Conservation (phyloP, 2,329 filamentous ascomycete species). For the Atkinsonella hypoxylon region DNA sequence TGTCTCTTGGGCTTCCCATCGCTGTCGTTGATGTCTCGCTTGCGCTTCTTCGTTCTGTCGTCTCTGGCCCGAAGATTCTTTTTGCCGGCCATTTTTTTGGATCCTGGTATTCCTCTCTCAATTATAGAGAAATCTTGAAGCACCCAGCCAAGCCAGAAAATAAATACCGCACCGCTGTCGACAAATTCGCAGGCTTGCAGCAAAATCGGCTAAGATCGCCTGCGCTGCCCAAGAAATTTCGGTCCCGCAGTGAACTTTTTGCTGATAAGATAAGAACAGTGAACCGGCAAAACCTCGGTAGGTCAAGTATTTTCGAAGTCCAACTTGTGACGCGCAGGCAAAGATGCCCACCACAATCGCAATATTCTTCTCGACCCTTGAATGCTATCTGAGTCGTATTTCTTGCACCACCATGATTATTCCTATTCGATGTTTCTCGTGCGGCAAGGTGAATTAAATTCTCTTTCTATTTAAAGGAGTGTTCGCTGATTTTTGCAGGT, state of each 20-base stretch:
- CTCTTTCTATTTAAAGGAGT: constrained; percentile 9
- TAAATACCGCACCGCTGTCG: constrained; percentile 5
- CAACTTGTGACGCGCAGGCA: background rate
- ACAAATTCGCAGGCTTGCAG: constrained; percentile 2
- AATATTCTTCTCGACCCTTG: background rate
- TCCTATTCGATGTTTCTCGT: constrained; percentile 95
- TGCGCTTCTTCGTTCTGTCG: constrained; percentile 32
- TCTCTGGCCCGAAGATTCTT: constrained; percentile 22
- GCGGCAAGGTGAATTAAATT: constrained; percentile 65
- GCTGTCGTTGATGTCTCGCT: constrained; percentile 31
- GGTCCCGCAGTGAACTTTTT: constrained; percentile 29
- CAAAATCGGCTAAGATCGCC: background rate
- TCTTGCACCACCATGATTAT: constrained; percentile 67
- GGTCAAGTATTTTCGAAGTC: constrained; percentile 13
- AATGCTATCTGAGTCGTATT: background rate
- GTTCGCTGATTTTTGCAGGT: constrained; percentile 49
- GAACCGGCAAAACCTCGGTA: constrained; percentile 19
- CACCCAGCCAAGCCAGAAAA: background rate
- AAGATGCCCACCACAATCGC: constrained; percentile 3
- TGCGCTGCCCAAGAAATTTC: constrained; percentile 22
- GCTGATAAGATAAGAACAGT: constrained; percentile 28
- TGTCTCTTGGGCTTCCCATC: constrained; percentile 30
- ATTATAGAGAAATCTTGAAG: background rate
- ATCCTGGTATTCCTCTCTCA: background rate
- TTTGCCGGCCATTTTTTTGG: constrained; percentile 23